These are phyloP conservation scores for Ettlia oleoabundans DNA, from an alignment of 139 green algal species.

Conservation along the genomic window DNA sequence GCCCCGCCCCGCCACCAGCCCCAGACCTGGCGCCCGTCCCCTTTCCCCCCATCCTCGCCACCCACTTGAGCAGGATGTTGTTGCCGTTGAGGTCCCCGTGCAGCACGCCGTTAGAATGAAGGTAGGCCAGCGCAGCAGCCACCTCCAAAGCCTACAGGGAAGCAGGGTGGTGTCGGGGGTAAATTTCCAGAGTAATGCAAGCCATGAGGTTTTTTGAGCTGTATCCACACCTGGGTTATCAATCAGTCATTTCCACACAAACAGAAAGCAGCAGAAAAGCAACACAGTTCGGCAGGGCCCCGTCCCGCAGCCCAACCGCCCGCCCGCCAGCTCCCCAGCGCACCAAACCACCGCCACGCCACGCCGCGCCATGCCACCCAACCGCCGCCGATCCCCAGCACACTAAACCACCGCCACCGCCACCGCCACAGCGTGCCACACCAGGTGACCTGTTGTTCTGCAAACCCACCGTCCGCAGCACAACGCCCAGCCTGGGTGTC, in stretches of 20 bases:
- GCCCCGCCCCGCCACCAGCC: too few species aligned
- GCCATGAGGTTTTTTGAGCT: too few species aligned
- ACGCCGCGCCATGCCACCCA: not conserved
- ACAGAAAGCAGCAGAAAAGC: not conserved
- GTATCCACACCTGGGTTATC: too few species aligned
- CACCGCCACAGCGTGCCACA: not conserved
- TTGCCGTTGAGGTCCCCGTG: constrained; percentile 72
- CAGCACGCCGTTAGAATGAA: constrained; percentile 63
- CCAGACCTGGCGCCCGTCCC: too few species aligned
- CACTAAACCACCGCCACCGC: not conserved
- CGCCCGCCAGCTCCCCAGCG: not conserved
- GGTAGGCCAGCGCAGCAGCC: constrained; percentile 63
- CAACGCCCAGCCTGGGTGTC: not conserved
- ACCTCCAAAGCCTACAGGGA: constrained; percentile 62
- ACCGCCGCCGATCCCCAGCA: too few species aligned
- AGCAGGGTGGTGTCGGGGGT: not conserved
- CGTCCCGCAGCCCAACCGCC: not conserved
- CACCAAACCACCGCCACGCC: not conserved
- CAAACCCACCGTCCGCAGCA: not conserved
- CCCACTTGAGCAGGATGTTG: constrained; percentile 62
- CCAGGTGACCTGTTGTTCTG: too few species aligned
- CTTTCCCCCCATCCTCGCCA: too few species aligned
- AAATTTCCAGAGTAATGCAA: not conserved
- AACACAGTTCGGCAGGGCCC: not conserved
- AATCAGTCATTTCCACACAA: not conserved